Evolutionary conservation across 352 stramenopile genomes (phyloP).

Genomic region (Thraustochytrium striatum): DNA sequence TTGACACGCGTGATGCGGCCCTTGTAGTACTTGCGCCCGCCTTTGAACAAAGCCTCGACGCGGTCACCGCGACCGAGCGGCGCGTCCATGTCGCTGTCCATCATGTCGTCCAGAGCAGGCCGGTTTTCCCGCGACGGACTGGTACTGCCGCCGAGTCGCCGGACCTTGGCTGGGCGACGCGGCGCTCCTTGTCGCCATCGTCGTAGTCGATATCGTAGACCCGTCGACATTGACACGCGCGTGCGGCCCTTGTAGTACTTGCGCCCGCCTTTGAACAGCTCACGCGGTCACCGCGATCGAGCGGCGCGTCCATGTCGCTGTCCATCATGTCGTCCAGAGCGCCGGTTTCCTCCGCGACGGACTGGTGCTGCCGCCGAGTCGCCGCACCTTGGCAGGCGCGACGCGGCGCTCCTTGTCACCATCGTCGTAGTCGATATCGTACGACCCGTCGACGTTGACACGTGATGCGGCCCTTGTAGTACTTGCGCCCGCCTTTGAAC

Average conservation of each 20-base stretch:
- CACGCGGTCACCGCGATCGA: constrained; percentile 61
- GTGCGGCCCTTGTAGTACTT: constrained; percentile 72
- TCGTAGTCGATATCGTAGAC: constrained; percentile 72
- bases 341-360: not conserved
- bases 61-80: constrained; percentile 56
- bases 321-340: not conserved
- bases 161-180: constrained; percentile 54
- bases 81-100: constrained; percentile 58
- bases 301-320: constrained; percentile 65
- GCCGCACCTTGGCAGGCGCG: constrained; percentile 54
- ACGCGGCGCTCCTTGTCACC: constrained; percentile 60
- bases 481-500: constrained; percentile 19
- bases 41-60: constrained; percentile 66
- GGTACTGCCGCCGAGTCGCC: constrained; percentile 36
- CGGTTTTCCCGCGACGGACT: not conserved
- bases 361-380: not conserved
- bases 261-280: constrained; percentile 67
- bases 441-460: constrained; percentile 55
- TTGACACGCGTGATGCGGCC: constrained; percentile 65
- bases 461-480: not conserved
- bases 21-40: constrained; percentile 66
- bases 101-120: not conserved
- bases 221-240: constrained; percentile 60
- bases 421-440: constrained; percentile 66
- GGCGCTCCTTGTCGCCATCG: constrained; percentile 67